phyloP scores from a whole-genome alignment of 1,284 basidiomycete species.

The Cryptococcus sp. region DNA sequence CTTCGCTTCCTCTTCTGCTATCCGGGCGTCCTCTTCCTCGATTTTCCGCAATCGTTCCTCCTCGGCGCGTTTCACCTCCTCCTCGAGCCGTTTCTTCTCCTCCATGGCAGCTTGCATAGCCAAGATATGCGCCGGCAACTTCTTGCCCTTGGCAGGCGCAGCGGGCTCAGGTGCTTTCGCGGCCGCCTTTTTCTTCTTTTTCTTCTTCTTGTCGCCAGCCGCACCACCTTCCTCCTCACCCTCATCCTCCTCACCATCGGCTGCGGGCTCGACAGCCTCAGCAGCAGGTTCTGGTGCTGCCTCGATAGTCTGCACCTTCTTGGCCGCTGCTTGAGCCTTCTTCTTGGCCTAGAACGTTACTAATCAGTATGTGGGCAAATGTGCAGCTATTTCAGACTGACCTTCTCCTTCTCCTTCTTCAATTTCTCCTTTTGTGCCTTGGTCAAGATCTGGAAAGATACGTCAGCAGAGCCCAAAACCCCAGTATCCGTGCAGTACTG shows the following conservation, averaged over 20 bases:
- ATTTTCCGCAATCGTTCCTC: slow-evolving; percentile 68
- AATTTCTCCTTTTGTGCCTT: slow-evolving; percentile 93
- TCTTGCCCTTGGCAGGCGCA: slow-evolving; percentile 59
- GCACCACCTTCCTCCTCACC: slow-evolving; percentile 59
- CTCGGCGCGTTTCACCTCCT: slow-evolving; percentile 71
- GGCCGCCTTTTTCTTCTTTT: slow-evolving; percentile 78
- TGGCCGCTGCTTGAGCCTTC: slow-evolving; percentile 86
- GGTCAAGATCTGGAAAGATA: slow-evolving; percentile 63
- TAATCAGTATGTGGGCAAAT: neutral
- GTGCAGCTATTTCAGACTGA: slow-evolving; percentile 37
- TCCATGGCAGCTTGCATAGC: slow-evolving; percentile 78
- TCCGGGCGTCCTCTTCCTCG: slow-evolving; percentile 78
- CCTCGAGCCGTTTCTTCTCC: slow-evolving; percentile 81
- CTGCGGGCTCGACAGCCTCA: slow-evolving; percentile 47
- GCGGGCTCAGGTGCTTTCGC: slow-evolving; percentile 62
- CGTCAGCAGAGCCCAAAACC: neutral
- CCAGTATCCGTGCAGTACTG: slow-evolving; percentile 1
- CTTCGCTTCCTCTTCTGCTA: slow-evolving; percentile 72
- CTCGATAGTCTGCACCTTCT: slow-evolving; percentile 60
- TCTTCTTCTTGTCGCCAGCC: slow-evolving; percentile 70
- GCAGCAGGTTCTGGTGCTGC: slow-evolving; percentile 32
- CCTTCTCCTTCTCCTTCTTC: slow-evolving; percentile 94
- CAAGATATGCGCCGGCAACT: slow-evolving; percentile 69
- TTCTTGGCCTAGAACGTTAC: slow-evolving; percentile 74
- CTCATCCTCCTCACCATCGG: slow-evolving; percentile 61